A percentile compares a stretch with the other conserved stretches of the same genome.
phyloP scores from a whole-genome alignment of 257 asterid genomes.

The Fraxinus americana region DNA sequence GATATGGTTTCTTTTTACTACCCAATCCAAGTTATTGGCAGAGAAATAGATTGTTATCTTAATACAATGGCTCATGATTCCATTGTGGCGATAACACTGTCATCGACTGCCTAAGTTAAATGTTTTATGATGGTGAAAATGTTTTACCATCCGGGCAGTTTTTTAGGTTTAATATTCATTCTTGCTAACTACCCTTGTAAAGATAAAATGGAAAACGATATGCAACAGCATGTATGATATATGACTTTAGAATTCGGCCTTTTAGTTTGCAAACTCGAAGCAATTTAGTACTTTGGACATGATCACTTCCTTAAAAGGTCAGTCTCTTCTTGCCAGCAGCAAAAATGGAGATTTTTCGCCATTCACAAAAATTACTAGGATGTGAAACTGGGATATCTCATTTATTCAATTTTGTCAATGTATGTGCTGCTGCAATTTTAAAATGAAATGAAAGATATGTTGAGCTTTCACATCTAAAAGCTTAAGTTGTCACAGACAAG shows the following conservation, averaged over 20 bases:
- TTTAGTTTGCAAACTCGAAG: neutral
- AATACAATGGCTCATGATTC: too few relatives aligned
- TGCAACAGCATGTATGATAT: neutral
- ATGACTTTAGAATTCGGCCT: neutral
- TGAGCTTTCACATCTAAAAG: neutral
- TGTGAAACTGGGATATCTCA: conserved; percentile 1
- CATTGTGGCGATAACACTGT: too few relatives aligned
- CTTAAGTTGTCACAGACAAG: neutral
- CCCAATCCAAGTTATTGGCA: too few relatives aligned
- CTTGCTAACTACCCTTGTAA: neutral
- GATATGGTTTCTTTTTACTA: too few relatives aligned
- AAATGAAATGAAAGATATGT: neutral
- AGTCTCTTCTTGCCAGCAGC: neutral
- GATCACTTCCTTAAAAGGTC: neutral
- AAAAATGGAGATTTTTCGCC: neutral
- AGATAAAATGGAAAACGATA: neutral
- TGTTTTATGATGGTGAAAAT: neutral
- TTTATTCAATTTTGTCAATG: neutral
- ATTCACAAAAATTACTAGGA: neutral
- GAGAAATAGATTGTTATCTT: too few relatives aligned
- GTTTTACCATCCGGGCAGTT: neutral
- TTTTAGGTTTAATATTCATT: neutral
- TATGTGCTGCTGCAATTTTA: neutral
- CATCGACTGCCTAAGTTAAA: neutral
- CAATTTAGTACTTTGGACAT: neutral